These are phyloP conservation scores for Leucocoprinus birnbaumii DNA, from an alignment of 768 basidiomycete species.

Conservation along the genomic window DNA sequence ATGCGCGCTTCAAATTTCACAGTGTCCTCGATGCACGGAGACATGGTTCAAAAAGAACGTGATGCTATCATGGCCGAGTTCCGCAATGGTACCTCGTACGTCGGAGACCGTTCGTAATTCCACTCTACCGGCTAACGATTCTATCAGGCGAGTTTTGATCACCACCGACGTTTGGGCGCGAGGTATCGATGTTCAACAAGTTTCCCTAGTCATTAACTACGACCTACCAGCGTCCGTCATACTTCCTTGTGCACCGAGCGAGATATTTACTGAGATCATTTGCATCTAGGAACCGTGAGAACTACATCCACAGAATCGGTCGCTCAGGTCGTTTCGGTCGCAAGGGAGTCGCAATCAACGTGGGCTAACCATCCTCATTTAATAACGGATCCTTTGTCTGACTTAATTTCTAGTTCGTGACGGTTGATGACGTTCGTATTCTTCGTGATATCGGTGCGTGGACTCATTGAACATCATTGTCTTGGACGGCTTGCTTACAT, in stretches of 20 bases:
- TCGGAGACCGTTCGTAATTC: constrained; percentile 16
- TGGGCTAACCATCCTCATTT: constrained; percentile 32
- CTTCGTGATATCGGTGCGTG: constrained; percentile 91
- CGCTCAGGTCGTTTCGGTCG: constrained; percentile 98
- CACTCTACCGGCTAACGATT: constrained; percentile 16
- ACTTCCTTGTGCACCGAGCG: constrained; percentile 1
- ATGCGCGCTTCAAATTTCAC: constrained; percentile 99
- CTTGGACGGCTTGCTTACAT: constrained; percentile 8
- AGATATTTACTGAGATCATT: constrained; percentile 1
- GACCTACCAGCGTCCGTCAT: constrained; percentile 83
- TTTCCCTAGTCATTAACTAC: constrained; percentile 96
- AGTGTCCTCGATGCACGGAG: constrained; percentile 93
- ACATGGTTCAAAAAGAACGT: constrained; percentile 94
- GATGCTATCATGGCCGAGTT: constrained; percentile 98
- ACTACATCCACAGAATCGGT: constrained; percentile 99
- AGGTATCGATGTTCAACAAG: constrained; percentile 98
- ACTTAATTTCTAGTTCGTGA: constrained; percentile 65
- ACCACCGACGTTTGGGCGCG: constrained; percentile 98
- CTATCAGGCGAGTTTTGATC: constrained; percentile 80
- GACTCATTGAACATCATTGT: neutral
- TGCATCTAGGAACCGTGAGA: constrained; percentile 80
- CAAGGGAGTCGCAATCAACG: constrained; percentile 99
- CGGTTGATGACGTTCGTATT: constrained; percentile 94
- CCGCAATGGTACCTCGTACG: constrained; percentile 87
- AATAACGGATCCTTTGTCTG: constrained; percentile 14